These are phyloP conservation scores for Ballota nigra DNA, from an alignment of 257 asterid genomes.

Conservation along the genomic window DNA sequence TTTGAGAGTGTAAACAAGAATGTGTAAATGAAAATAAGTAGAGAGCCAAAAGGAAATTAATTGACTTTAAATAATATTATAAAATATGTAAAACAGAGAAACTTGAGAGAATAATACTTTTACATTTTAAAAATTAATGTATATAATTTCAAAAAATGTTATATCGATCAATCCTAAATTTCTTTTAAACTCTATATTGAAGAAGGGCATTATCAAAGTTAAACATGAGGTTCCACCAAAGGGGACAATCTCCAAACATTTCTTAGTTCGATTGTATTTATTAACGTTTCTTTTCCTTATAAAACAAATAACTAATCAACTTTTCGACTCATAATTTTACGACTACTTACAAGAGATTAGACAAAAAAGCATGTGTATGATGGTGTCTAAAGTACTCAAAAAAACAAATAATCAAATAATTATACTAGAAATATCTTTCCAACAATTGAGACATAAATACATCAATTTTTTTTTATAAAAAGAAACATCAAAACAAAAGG, in stretches of 20 bases:
- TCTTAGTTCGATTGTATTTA: slow-evolving; percentile 17
- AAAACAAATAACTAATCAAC: slow-evolving; percentile 8
- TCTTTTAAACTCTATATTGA: neutral
- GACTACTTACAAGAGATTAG: slow-evolving; percentile 19
- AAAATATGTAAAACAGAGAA: too few relatives aligned
- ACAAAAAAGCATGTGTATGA: slow-evolving; percentile 28
- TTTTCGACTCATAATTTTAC: slow-evolving; percentile 30
- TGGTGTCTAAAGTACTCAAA: slow-evolving; percentile 6
- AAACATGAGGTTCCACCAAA: slow-evolving; percentile 26
- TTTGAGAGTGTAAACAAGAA: neutral
- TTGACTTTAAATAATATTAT: neutral
- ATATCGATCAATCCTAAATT: neutral
- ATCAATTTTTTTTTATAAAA: neutral
- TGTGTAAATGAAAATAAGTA: too few relatives aligned
- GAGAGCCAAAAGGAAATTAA: too few relatives aligned
- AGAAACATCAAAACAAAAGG: neutral
- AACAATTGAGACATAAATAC: neutral
- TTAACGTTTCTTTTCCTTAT: slow-evolving; percentile 1
- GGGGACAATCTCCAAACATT: slow-evolving; percentile 39
- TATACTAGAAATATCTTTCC: neutral
- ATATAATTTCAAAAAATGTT: neutral
- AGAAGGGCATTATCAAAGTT: slow-evolving; percentile 17
- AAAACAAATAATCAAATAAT: neutral
- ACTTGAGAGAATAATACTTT: too few relatives aligned
- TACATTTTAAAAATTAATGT: too few relatives aligned